phyloP scores from a whole-genome alignment of 306 rosid species.

The Dryas alaskensis region DNA sequence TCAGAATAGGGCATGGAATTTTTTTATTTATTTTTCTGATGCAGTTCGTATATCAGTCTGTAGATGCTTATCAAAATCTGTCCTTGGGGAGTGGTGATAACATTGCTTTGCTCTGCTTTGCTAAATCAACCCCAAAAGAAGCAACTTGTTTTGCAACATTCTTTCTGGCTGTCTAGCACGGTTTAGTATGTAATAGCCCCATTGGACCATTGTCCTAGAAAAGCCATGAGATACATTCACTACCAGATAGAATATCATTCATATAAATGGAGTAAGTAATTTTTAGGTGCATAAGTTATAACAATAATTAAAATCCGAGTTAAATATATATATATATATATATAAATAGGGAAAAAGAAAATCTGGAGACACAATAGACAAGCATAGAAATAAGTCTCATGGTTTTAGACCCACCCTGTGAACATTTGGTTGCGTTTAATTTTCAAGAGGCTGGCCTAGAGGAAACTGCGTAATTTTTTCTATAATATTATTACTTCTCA shows the following conservation, averaged over 20 bases:
- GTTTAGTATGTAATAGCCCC: not conserved
- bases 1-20: not conserved
- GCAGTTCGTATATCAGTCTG: not conserved
- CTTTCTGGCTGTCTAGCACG: not conserved
- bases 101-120: not conserved
- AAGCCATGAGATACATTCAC: too few relatives aligned
- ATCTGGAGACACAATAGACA: not conserved
- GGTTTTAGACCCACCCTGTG: not conserved
- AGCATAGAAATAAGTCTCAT: not conserved
- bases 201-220: not conserved
- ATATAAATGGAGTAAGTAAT: too few relatives aligned
- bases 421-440: not conserved
- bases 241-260: too few relatives aligned
- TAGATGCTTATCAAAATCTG: not conserved
- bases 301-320: too few relatives aligned
- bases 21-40: not conserved
- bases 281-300: too few relatives aligned
- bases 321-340: too few relatives aligned
- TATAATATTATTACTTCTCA: not conserved
- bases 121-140: too few relatives aligned
- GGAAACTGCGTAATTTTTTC: not conserved
- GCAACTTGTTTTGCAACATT: not conserved
- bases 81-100: not conserved
- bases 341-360: not conserved
- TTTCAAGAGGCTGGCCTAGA: conserved; percentile 2